Percentiles rank a stretch among this genome's conserved stretches.
These are phyloP conservation scores for Volvariella surrecta DNA, from an alignment of 1,284 basidiomycete species.

Conservation along the genomic window DNA sequence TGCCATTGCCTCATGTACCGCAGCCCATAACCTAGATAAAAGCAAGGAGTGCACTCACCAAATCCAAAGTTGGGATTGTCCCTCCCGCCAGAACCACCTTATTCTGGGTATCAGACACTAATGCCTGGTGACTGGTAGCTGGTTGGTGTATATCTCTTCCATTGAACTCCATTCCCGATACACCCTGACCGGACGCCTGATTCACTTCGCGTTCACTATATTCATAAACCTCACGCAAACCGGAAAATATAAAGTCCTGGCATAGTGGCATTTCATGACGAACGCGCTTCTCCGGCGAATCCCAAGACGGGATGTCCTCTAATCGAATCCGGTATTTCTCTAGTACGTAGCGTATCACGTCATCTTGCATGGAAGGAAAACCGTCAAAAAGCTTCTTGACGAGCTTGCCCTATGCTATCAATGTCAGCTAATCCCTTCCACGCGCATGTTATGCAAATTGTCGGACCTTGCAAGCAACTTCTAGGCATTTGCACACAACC, in stretches of 20 bases:
- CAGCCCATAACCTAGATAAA: no score
- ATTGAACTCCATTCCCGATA: no score
- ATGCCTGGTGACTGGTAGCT: no score
- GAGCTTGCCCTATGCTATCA: conserved; percentile 45
- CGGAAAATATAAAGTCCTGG: conserved; percentile 31
- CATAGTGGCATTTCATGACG: conserved; percentile 40
- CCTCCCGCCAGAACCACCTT: no score
- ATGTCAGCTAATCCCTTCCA: conserved; percentile 4
- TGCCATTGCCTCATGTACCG: no score
- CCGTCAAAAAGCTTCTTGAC: conserved; percentile 44
- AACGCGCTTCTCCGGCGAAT: conserved; percentile 20
- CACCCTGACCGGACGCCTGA: not conserved
- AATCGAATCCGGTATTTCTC: conserved; percentile 40
- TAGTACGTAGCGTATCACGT: conserved; percentile 34
- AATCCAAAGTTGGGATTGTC: no score
- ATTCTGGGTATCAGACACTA: no score
- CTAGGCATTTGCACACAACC: conserved; percentile 46
- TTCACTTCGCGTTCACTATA: conserved; percentile 9
- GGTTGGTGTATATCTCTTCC: no score
- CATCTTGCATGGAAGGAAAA: conserved; percentile 30
- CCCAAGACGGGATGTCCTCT: conserved; percentile 44
- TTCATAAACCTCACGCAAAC: conserved; percentile 17
- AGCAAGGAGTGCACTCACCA: no score
- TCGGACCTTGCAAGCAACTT: conserved; percentile 55
- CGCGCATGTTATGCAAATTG: conserved; percentile 1